A percentile compares a stretch with the other conserved stretches of the same genome.
Conservation (phyloP, 306 rosid genomes). For the Fragaria nilgerrensis region DNA sequence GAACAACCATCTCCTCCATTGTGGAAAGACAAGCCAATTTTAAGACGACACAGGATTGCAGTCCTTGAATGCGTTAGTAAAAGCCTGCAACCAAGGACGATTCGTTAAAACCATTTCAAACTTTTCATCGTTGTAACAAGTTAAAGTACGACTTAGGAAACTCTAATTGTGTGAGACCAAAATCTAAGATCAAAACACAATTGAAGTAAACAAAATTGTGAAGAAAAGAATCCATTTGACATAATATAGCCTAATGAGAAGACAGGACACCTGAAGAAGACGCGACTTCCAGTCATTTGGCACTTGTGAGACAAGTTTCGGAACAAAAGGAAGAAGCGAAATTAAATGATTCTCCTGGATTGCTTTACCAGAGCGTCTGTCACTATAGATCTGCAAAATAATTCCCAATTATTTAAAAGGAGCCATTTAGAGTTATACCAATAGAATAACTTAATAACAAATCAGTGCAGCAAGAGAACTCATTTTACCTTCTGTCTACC, state of each 20-base stretch:
- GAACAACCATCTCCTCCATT: conserved; percentile 66
- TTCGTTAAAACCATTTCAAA: not conserved
- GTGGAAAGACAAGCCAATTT: conserved; percentile 70
- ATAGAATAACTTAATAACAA: not conserved
- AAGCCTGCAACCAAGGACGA: conserved; percentile 49
- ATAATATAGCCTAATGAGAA: not conserved
- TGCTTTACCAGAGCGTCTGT: conserved; percentile 45
- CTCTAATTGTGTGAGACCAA: not conserved
- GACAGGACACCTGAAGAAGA: conserved; percentile 72
- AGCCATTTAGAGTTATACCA: not conserved
- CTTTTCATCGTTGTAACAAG: conserved; percentile 5
- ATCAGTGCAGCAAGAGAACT: not conserved
- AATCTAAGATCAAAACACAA: not conserved
- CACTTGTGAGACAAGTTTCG: conserved; percentile 57
- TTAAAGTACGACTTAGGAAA: conserved; percentile 20
- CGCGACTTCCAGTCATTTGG: conserved; percentile 52
- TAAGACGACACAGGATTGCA: conserved; percentile 67
- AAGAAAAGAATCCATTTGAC: not conserved
- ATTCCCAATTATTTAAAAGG: conserved; percentile 14
- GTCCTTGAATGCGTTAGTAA: conserved; percentile 65
- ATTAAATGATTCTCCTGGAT: conserved; percentile 56
- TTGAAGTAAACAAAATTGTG: not conserved
- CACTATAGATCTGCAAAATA: conserved; percentile 44
- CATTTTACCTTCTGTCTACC: not conserved
- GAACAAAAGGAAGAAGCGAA: conserved; percentile 73